phyloP scores from a whole-genome alignment of 495 filamentous ascomycete species.

The Penicillium cataractarum region DNA sequence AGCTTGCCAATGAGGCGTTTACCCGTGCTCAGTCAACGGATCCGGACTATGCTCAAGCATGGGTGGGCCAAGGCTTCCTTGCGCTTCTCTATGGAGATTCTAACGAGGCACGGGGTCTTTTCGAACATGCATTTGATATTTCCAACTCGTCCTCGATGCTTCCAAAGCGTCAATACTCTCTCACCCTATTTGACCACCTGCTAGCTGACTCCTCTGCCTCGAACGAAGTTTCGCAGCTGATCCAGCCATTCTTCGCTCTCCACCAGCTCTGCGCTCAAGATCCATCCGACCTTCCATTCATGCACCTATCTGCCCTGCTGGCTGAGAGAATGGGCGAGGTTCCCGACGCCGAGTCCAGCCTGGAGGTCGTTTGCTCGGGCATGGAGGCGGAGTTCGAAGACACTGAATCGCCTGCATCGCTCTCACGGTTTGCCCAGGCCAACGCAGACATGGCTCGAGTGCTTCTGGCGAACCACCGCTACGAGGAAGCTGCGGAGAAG shows the following conservation, averaged over 20 bases:
- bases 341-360: conserved; percentile 61
- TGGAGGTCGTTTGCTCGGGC: conserved; percentile 65
- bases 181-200: conserved; percentile 79
- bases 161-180: conserved; percentile 73
- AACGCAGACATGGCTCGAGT: conserved; percentile 84
- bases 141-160: conserved; percentile 71
- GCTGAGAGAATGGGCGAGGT: conserved; percentile 76
- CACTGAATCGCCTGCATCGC: conserved; percentile 71
- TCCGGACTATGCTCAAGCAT: conserved; percentile 88
- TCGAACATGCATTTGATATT: conserved; percentile 96
- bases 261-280: conserved; percentile 73
- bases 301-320: conserved; percentile 79
- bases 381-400: conserved; percentile 83
- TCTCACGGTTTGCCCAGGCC: conserved; percentile 78
- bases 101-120: conserved; percentile 78
- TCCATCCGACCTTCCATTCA: conserved; percentile 66
- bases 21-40: conserved; percentile 90
- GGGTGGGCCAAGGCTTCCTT: conserved; percentile 90
- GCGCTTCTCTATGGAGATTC: conserved; percentile 72
- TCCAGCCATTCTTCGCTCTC: conserved; percentile 85
- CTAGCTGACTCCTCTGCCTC: conserved; percentile 55
- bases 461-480: conserved; percentile 68
- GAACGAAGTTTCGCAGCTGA: conserved; percentile 62
- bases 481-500: conserved; percentile 67
- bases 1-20: conserved; percentile 86